These are phyloP conservation scores for Tanacetum coccineum DNA, from an alignment of 129 eudicot species.

Conservation along the genomic window DNA sequence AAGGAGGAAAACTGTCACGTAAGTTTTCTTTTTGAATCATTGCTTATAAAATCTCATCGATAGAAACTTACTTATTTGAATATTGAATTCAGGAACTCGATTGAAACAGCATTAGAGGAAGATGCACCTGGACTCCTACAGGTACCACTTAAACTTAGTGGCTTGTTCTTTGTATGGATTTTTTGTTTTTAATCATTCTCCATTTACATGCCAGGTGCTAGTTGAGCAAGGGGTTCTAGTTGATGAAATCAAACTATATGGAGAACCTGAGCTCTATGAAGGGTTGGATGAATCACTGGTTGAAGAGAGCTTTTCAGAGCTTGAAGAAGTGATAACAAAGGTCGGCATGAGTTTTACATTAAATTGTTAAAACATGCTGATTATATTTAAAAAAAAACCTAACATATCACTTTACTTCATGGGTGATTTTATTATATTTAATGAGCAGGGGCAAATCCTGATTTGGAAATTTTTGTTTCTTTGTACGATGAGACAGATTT, in stretches of 20 bases:
- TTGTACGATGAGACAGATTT: constrained; percentile 50
- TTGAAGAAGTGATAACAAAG: constrained; percentile 75
- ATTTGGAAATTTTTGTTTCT: constrained; percentile 2
- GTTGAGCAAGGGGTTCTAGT: constrained; percentile 71
- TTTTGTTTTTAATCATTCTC: neutral
- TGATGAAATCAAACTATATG: constrained; percentile 86
- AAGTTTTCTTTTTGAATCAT: constrained; percentile 22
- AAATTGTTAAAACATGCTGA: neutral
- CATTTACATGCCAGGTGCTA: constrained; percentile 48
- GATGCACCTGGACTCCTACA: constrained; percentile 98
- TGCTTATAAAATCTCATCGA: neutral
- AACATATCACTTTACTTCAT: neutral
- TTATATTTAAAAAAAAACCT: neutral
- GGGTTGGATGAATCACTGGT: constrained; percentile 50
- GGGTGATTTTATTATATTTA: neutral
- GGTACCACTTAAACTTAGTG: constrained; percentile 38
- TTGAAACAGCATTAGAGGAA: constrained; percentile 91
- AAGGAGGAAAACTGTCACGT: constrained; percentile 89
- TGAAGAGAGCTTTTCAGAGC: constrained; percentile 77
- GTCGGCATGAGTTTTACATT: constrained; percentile 33
- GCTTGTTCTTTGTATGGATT: neutral
- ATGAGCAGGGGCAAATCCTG: neutral
- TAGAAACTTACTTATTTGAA: neutral
- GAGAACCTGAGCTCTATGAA: constrained; percentile 55
- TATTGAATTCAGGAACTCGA: constrained; percentile 60